Percentiles rank a stretch among this genome's conserved stretches.
These are phyloP conservation scores for Dactylellina cionopaga DNA, from an alignment of 2,329 filamentous ascomycete genomes.

Conservation along the genomic window DNA sequence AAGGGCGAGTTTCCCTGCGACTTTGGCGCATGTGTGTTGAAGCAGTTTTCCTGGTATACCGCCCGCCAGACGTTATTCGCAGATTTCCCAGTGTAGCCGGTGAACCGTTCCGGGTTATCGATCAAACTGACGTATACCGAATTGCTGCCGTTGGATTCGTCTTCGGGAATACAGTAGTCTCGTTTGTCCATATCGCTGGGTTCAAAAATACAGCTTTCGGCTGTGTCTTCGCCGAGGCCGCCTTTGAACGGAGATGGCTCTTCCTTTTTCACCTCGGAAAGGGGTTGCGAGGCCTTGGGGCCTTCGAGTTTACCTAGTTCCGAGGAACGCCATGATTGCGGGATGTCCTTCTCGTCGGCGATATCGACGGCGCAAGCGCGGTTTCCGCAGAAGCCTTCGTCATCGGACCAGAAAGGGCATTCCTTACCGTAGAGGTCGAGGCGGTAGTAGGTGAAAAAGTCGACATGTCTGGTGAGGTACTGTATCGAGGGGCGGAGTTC, in stretches of 20 bases:
- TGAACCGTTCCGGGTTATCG: slow-evolving; percentile 94
- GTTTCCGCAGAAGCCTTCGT: slow-evolving; percentile 93
- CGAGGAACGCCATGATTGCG: slow-evolving; percentile 87
- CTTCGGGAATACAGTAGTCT: slow-evolving; percentile 95
- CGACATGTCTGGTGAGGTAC: slow-evolving; percentile 83
- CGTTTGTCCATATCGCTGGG: slow-evolving; percentile 71
- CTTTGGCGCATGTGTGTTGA: slow-evolving; percentile 64
- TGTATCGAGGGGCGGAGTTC: slow-evolving; percentile 79
- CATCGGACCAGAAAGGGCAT: slow-evolving; percentile 96
- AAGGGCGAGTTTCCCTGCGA: slow-evolving; percentile 52
- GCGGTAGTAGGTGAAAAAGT: slow-evolving; percentile 98
- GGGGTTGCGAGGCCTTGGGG: slow-evolving; percentile 88
- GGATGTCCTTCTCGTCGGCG: slow-evolving; percentile 93
- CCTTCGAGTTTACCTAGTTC: slow-evolving; percentile 92
- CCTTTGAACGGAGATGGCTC: slow-evolving; percentile 77
- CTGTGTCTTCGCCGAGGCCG: slow-evolving; percentile 82
- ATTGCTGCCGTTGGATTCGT: slow-evolving; percentile 74
- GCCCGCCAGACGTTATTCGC: slow-evolving; percentile 94
- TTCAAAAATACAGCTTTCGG: slow-evolving; percentile 95
- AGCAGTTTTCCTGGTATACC: slow-evolving; percentile 97
- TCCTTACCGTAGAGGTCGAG: slow-evolving; percentile 92
- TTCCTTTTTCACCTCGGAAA: slow-evolving; percentile 76
- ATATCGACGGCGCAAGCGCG: slow-evolving; percentile 96
- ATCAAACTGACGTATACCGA: slow-evolving; percentile 96
- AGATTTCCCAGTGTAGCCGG: slow-evolving; percentile 86